phyloP scores from a whole-genome alignment of 768 basidiomycete genomes.

The Phlebiopsis flavidoalba region DNA sequence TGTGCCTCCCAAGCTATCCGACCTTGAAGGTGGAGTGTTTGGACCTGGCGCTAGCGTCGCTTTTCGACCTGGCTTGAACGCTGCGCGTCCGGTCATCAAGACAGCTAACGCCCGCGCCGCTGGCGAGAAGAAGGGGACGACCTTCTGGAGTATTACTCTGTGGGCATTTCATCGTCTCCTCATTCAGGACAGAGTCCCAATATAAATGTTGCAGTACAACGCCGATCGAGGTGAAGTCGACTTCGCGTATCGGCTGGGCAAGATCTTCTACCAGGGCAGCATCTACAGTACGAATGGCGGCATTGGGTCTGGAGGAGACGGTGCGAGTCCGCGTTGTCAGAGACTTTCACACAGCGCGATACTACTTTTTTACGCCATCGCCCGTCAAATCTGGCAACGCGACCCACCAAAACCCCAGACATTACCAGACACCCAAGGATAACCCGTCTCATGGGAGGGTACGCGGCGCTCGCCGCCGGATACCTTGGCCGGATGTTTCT shows the following conservation, averaged over 20 bases:
- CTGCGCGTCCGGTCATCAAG: conserved; percentile 70
- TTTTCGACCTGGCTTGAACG: conserved; percentile 68
- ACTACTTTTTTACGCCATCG: conserved; percentile 85
- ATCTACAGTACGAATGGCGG: conserved; percentile 80
- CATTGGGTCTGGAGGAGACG: conserved; percentile 82
- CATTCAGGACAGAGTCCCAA: conserved; percentile 2
- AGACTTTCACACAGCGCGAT: conserved; percentile 68
- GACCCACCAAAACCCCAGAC: conserved; percentile 59
- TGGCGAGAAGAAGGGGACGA: conserved; percentile 94
- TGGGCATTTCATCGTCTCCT: conserved; percentile 24
- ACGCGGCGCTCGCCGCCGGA: conserved; percentile 76
- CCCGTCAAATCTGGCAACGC: conserved; percentile 83
- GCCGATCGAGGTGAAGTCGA: conserved; percentile 87
- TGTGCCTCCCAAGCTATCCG: conserved; percentile 78
- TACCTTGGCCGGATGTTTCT: conserved; percentile 94
- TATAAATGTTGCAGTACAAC: conserved; percentile 60
- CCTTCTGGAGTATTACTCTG: conserved; percentile 87
- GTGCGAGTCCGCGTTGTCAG: conserved; percentile 85
- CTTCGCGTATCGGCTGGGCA: conserved; percentile 90
- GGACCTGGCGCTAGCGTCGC: conserved; percentile 94
- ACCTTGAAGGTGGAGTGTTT: conserved; percentile 88
- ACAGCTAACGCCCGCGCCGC: conserved; percentile 79
- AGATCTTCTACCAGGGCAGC: conserved; percentile 94
- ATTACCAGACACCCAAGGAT: conserved; percentile 23
- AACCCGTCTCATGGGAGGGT: conserved; percentile 32